These are phyloP conservation scores for Talaromyces sp. DNA, from an alignment of 2,329 filamentous ascomycete species.

Conservation along the genomic window DNA sequence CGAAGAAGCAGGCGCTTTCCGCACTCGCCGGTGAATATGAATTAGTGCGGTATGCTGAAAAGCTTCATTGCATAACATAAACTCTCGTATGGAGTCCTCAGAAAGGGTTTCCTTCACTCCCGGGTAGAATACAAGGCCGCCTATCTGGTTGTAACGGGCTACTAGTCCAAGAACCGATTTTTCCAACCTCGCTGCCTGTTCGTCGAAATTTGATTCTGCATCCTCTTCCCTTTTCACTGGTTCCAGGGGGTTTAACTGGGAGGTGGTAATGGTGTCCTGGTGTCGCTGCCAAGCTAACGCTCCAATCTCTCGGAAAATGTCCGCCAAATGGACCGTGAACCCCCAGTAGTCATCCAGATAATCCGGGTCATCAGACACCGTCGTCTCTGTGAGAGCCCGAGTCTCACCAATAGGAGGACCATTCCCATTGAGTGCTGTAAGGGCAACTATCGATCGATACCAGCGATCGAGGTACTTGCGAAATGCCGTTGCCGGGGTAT, in stretches of 20 bases:
- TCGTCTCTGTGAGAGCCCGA: constrained; percentile 18
- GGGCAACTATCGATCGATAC: constrained; percentile 40
- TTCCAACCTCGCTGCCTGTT: constrained; percentile 32
- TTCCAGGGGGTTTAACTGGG: constrained; percentile 12
- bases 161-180: constrained; percentile 31
- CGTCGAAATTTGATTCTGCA: constrained; percentile 17
- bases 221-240: constrained; percentile 13
- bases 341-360: constrained; percentile 43
- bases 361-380: constrained; percentile 21
- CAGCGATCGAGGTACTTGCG: constrained; percentile 37
- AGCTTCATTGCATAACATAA: constrained; percentile 38
- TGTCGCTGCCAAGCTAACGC: constrained; percentile 31
- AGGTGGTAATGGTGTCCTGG: constrained; percentile 17
- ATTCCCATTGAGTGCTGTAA: constrained; percentile 38
- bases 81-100: constrained; percentile 29
- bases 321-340: constrained; percentile 36
- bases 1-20: constrained; percentile 27
- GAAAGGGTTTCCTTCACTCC: constrained; percentile 31
- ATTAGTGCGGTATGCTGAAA: constrained; percentile 43
- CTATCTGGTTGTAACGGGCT: constrained; percentile 24
- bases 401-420: constrained; percentile 31
- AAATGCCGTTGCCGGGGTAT: constrained; percentile 28
- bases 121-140: constrained; percentile 32
- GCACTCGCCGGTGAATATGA: constrained; percentile 38
- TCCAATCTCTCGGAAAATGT: constrained; percentile 37